phyloP scores from a whole-genome alignment of 169 alveolate genomes.

The Neospora caninum region DNA sequence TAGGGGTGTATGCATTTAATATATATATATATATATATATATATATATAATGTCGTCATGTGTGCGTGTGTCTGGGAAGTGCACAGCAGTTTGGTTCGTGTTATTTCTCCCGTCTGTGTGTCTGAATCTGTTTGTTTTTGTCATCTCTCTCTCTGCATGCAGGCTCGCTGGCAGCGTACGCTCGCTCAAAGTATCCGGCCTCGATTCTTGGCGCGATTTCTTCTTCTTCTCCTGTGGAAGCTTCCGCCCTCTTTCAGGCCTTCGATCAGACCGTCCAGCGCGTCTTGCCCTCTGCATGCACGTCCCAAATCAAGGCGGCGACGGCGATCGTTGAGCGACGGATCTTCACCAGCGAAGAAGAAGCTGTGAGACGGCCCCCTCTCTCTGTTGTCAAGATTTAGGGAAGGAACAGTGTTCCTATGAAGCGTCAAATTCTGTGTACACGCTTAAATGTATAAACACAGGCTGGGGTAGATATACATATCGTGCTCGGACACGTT shows the following conservation, averaged over 20 bases:
- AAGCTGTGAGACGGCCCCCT: neutral
- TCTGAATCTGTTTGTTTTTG: neutral
- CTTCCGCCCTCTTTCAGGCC: neutral
- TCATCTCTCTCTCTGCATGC: neutral
- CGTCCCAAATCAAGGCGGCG: neutral
- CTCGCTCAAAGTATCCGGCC: conserved; percentile 1
- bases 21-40: no score
- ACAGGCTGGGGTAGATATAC: no score
- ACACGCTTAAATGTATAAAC: no score
- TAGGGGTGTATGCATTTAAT: no score
- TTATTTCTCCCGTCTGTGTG: neutral
- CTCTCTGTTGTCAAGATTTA: no score
- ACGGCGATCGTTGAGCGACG: neutral
- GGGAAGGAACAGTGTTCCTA: no score
- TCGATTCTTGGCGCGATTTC: conserved; percentile 6
- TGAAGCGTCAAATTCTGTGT: no score
- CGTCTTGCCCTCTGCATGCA: neutral
- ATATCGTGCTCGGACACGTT: no score
- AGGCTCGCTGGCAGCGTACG: conserved; percentile 27
- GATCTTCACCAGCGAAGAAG: neutral
- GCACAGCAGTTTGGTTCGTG: neutral
- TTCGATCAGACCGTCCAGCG: neutral
- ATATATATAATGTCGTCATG: no score
- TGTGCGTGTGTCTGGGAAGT: no score
- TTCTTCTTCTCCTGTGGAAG: neutral